Evolutionary conservation across 345 rosid species (phyloP), one percentile per base, ranked within the genome.

Genomic region (Salix arbutifolia): DNA sequence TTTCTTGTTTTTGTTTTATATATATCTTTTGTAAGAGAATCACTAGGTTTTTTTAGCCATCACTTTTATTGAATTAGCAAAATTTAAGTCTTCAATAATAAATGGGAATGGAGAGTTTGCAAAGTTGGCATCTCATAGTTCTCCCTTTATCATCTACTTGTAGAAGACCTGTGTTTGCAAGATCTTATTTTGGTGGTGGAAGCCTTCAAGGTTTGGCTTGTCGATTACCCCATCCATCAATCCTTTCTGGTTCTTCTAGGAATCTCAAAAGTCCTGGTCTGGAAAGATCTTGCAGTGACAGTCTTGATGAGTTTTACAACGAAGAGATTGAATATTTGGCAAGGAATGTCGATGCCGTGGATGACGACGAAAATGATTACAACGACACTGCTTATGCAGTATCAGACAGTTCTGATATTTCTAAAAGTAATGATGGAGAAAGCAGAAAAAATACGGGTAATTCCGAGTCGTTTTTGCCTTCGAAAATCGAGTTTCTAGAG

Each of bases 41-140:
- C 50, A 12, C 18, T 3, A 46, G 17, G 14, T 14, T 46, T 21
- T 46, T 16, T 33, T 8, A 37, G 21, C 53, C 53, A 21, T 60
- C 44, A 19, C 35, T 46, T 40, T 28, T 25, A 4, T 71, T 56
- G 16, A 31, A 69, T 60, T 18, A 23, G 37, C 74, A 68, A 44
- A 71, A 61, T 60, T 60, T 7, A 23, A 69, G 73, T 46, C 74
- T 31, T 8, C 44, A 12, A 17, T 18, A 13, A 10, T 28, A 33
- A 72, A 84, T 86, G 87, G 83, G 70, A 37, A 33, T 85, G 44
- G 76, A 79, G 53, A 65, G 76, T 64, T 16, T 87, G 77, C 85
- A 74, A 44, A 71, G 67, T 58, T 64, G 72, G n/a, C 68, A 73
- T 23, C 70, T 76, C 40, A 14, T 67, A 42, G 48, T 66, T 58